phyloP scores from a whole-genome alignment of 2,329 filamentous ascomycete species.

The Knufia fluminis region DNA sequence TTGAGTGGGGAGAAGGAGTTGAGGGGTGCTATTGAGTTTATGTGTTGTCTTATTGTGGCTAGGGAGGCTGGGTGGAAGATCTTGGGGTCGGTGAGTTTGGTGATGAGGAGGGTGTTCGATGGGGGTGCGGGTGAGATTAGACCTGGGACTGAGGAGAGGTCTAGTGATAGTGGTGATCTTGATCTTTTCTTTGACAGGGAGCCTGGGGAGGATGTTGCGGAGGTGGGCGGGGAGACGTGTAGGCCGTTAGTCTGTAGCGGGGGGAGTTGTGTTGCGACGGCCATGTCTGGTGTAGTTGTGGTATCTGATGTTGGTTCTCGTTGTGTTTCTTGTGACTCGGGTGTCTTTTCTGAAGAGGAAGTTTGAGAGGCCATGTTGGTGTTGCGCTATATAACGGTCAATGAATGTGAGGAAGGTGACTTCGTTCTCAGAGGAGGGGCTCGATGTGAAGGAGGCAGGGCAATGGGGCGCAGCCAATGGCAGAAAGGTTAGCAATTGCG shows the following conservation, averaged over 20 bases:
- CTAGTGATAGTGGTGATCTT: constrained; percentile 33
- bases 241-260: constrained; percentile 5
- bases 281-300: constrained; percentile 2
- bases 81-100: constrained; percentile 36
- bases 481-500: background rate
- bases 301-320: background rate
- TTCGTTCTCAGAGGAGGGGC: background rate
- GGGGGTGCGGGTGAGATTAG: constrained; percentile 38
- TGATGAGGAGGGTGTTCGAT: constrained; percentile 44
- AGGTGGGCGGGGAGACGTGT: constrained; percentile 4
- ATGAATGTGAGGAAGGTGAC: background rate
- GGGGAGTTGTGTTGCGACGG: constrained; percentile 5
- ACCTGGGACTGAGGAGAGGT: constrained; percentile 37
- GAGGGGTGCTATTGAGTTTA: constrained; percentile 34
- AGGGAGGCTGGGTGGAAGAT: constrained; percentile 40
- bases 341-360: background rate
- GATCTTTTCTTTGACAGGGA: constrained; percentile 18
- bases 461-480: background rate
- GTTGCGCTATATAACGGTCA: background rate
- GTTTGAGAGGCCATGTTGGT: background rate
- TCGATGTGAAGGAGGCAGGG: background rate
- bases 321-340: background rate
- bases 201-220: constrained; percentile 24
- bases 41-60: constrained; percentile 33
- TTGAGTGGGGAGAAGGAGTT: constrained; percentile 45